Conservation (phyloP, 768 basidiomycete genomes). For the Leucocoprinus sp. region DNA sequence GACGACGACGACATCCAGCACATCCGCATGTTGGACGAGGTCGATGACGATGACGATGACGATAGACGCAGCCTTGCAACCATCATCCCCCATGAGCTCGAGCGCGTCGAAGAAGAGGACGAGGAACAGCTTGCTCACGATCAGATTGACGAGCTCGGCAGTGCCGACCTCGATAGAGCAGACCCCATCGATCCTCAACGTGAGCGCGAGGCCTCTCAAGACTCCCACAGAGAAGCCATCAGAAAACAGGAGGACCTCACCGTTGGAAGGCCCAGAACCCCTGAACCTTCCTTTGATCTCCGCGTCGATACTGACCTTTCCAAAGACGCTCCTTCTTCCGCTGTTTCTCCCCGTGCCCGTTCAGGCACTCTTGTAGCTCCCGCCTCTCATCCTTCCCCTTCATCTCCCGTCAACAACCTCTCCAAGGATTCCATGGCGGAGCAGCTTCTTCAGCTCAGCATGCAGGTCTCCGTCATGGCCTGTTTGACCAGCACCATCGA, state of each 20-base stretch:
- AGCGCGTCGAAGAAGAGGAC: conserved; percentile 68
- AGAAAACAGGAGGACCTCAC: conserved; percentile 26
- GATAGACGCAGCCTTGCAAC: conserved; percentile 69
- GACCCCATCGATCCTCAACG: conserved; percentile 10
- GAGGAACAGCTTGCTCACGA: conserved; percentile 41
- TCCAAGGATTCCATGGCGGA: conserved; percentile 36
- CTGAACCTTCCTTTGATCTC: conserved; percentile 52
- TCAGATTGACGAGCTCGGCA: conserved; percentile 15
- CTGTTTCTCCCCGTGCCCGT: conserved; percentile 5
- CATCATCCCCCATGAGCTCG: conserved; percentile 58
- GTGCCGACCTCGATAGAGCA: conserved; percentile 9
- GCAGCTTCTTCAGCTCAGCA: conserved; percentile 56
- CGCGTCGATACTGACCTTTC: no score
- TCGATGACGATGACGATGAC: conserved; percentile 46
- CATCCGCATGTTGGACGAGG: conserved; percentile 14
- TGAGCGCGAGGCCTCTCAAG: conserved; percentile 9
- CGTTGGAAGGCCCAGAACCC: conserved; percentile 67
- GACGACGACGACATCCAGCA: conserved; percentile 23
- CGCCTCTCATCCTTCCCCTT: conserved; percentile 20
- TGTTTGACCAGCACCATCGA: conserved; percentile 67
- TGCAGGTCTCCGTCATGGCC: conserved; percentile 70
- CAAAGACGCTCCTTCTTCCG: conserved; percentile 5
- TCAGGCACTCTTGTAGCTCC: conserved; percentile 8
- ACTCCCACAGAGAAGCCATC: conserved; percentile 33
- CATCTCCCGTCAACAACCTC: conserved; percentile 13